Conservation (phyloP, 75 land plant genomes). For the Pseudotsuga menziesii region DNA sequence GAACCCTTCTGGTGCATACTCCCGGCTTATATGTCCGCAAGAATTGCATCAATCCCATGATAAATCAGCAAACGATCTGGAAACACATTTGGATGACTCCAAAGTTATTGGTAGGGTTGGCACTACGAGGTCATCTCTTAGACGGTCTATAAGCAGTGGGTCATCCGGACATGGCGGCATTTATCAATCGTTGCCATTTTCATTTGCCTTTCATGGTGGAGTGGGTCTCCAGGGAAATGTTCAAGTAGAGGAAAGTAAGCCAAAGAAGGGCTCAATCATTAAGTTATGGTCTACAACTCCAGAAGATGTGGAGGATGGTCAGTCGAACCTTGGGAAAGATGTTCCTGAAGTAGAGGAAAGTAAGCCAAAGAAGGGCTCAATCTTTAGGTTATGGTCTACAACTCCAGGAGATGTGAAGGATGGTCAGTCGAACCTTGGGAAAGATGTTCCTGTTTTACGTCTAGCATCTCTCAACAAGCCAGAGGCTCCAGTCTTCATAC, state of each 20-base stretch:
- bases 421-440: not conserved
- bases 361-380: not conserved
- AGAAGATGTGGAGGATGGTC: slow-evolving; percentile 11
- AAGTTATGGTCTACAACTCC: not conserved
- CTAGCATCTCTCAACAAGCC: slow-evolving; percentile 76
- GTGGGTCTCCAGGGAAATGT: slow-evolving; percentile 1
- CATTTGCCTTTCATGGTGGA: slow-evolving; percentile 31
- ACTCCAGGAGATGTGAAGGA: slow-evolving; percentile 10
- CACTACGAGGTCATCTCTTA: slow-evolving; percentile 21
- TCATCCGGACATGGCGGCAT: slow-evolving; percentile 50
- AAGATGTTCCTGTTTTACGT: slow-evolving; percentile 51
- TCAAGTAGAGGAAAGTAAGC: not conserved
- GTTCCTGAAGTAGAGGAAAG: slow-evolving; percentile 18
- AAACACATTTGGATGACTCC: slow-evolving; percentile 7
- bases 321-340: slow-evolving; percentile 12
- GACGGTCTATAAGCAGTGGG: slow-evolving; percentile 34
- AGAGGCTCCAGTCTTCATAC: slow-evolving; percentile 58
- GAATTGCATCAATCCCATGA: slow-evolving; percentile 44
- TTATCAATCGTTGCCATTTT: slow-evolving; percentile 25
- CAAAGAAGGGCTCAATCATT: not conserved
- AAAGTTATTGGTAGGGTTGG: not conserved
- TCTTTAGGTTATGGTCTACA: not conserved
- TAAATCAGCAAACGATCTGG: slow-evolving; percentile 8
- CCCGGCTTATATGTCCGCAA: slow-evolving; percentile 78
- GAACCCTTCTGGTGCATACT: slow-evolving; percentile 74